Base-by-base conservation (phyloP, 768 basidiomycete genomes). In the Leccinum longicurvipes region DNA sequence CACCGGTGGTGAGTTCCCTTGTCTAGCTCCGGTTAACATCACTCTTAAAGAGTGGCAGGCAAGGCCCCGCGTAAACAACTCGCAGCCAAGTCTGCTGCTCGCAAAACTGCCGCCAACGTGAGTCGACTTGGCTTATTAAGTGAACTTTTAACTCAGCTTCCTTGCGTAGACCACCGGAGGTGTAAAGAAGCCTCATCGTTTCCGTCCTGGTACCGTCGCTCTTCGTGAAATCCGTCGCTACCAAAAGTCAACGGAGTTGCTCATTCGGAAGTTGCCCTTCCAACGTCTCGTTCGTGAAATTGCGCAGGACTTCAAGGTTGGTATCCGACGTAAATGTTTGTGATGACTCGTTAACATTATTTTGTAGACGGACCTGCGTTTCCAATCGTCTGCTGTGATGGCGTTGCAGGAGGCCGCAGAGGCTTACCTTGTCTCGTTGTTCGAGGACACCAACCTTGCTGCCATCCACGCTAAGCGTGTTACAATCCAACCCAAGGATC, bases 181-280 rank as follows among this genome's bases (percentile, higher is more conserved):
- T 81, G 91, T 93, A 59, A 93, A 93, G 87, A 93, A 93, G 82
- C 91, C 89, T 60, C 91, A 92, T 79, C 82, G 89, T 58, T 91
- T 89, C 82, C 77, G 84, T 64, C 85, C 84, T 47, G 83, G 91
- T 76, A 92, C 91, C 31, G 92, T 93, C 63, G 91, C 91, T 61
- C 87, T 93, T 62, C 89, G 90, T 76, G 91, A 93, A 77, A 92
- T 93, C 68, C 76, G 89, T 73, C 82, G 89, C 45, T 91, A 92
- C 81, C 91, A 93, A 76, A 90, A 89, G 77, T 90, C 87, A 58
- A 91, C 89, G 51, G 89, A 93, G 76, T 79, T 91, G 57, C 79
- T 93, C 52, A 91, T 93, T 69, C 82, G 89, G 68, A 93, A 92
- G n/a, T 19, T 17, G 17, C 41, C 41, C 11, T 44, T 44, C 42